Conservation (phyloP, 2,329 filamentous ascomycete species). For the Magnaporthiopsis poae region DNA sequence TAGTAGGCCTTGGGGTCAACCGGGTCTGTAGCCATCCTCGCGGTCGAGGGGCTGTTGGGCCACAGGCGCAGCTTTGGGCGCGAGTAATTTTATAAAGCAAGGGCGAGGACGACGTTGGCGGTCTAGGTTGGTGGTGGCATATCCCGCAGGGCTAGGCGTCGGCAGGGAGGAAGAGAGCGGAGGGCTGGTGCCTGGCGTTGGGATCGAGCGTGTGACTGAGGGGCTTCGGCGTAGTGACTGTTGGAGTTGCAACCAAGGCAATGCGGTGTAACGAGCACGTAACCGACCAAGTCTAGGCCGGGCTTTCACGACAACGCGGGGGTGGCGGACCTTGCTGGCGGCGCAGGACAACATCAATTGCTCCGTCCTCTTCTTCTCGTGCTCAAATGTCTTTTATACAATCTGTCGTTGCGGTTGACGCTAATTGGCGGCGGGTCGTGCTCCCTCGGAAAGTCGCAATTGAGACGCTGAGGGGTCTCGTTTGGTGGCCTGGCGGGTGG, state of each 20-base stretch:
- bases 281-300: neutral
- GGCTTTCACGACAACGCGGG: neutral
- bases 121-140: neutral
- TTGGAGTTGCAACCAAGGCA: neutral
- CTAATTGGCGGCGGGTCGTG: neutral
- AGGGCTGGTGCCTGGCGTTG: neutral
- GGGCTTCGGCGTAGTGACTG: neutral
- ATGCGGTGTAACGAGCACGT: neutral
- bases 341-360: neutral
- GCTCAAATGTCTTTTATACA: neutral
- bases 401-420: neutral
- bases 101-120: constrained; percentile 9
- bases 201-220: neutral
- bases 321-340: neutral
- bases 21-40: constrained; percentile 18
- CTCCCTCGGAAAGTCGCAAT: neutral
- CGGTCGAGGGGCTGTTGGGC: neutral
- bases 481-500: neutral
- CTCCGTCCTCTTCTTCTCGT: neutral
- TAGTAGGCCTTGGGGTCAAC: constrained; percentile 36
- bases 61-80: constrained; percentile 8
- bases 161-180: neutral
- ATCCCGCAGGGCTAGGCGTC: neutral
- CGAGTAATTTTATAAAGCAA: constrained; percentile 7
- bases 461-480: neutral